Evolutionary conservation across 2,329 filamentous ascomycete genomes (phyloP).

Genomic region (Nigrospora osmanthi): DNA sequence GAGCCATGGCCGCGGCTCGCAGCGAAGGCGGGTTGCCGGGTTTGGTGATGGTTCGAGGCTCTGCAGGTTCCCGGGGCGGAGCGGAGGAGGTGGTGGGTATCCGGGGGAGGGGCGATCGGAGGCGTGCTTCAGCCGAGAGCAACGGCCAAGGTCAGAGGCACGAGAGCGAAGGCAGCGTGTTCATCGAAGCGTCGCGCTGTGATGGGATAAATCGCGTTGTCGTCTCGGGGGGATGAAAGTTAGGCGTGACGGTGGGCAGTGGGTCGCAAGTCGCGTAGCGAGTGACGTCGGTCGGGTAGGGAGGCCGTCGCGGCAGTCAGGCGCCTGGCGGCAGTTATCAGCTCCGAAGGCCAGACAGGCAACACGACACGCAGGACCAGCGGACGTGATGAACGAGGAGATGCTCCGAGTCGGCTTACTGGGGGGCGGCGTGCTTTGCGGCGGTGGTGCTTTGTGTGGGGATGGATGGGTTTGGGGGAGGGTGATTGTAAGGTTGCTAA

Average conservation of each 20-base stretch:
- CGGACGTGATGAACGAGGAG: too few relatives aligned
- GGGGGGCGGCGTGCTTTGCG: neutral
- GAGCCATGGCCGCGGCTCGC: slow-evolving; percentile 37
- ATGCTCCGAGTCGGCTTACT: too few relatives aligned
- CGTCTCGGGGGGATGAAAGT: neutral
- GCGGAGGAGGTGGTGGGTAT: neutral
- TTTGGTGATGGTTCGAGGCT: too few relatives aligned
- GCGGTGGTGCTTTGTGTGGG: slow-evolving; percentile 1
- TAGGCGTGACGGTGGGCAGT: neutral
- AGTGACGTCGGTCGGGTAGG: slow-evolving; percentile 2
- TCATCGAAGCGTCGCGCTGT: too few relatives aligned
- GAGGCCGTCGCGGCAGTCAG: too few relatives aligned
- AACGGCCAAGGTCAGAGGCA: too few relatives aligned
- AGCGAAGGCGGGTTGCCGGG: too few relatives aligned
- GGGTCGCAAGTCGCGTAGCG: slow-evolving; percentile 3
- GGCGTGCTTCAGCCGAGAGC: neutral
- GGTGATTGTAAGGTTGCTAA: neutral
- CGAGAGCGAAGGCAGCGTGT: too few relatives aligned
- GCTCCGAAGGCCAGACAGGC: too few relatives aligned
- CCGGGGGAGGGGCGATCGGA: neutral
- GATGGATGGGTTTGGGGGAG: neutral
- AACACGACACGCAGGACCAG: too few relatives aligned
- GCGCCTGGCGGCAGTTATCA: too few relatives aligned
- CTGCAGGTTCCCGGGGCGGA: neutral
- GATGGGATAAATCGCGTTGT: neutral